Evolutionary conservation across 2,329 filamentous ascomycete species (phyloP).

Genomic region (Botryosphaeria dothidea): DNA sequence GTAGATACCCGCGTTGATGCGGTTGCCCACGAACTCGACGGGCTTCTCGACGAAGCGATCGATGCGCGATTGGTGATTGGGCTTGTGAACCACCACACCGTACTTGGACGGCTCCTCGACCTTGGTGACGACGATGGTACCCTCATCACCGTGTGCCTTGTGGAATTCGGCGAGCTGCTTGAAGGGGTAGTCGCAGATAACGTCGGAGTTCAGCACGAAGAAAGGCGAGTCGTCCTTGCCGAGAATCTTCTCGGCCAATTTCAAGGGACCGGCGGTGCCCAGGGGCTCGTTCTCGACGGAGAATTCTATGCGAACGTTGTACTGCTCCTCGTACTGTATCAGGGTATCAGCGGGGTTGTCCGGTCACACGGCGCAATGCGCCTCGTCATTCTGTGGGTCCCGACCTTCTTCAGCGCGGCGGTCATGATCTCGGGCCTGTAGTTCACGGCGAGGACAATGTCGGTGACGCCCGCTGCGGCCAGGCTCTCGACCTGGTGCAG

Average conservation of each 20-base stretch:
- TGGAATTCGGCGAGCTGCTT: conserved; percentile 87
- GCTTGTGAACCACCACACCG: conserved; percentile 97
- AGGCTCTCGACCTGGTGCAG: conserved; percentile 95
- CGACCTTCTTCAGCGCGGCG: conserved; percentile 82
- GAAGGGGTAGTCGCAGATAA: conserved; percentile 98
- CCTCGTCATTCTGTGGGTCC: conserved; percentile 24
- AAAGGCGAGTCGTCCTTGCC: conserved; percentile 93
- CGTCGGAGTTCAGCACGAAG: conserved; percentile 97
- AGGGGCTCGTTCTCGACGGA: conserved; percentile 95
- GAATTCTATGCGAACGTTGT: conserved; percentile 94
- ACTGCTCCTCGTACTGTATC: conserved; percentile 77
- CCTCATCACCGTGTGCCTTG: conserved; percentile 89
- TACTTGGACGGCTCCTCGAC: conserved; percentile 99
- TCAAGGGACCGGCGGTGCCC: conserved; percentile 91
- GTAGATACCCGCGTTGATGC: conserved; percentile 98
- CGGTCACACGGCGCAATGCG: background rate
- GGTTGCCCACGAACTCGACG: conserved; percentile 96
- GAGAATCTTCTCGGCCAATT: conserved; percentile 89
- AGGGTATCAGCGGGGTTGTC: background rate
- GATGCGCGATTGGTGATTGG: conserved; percentile 84
- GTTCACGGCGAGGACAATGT: conserved; percentile 98
- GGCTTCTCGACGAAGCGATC: conserved; percentile 99
- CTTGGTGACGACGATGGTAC: conserved; percentile 97
- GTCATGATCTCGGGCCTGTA: conserved; percentile 99
- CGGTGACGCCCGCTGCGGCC: conserved; percentile 89